Conservation (phyloP, 257 asterid species). For the Linaria vulgaris region DNA sequence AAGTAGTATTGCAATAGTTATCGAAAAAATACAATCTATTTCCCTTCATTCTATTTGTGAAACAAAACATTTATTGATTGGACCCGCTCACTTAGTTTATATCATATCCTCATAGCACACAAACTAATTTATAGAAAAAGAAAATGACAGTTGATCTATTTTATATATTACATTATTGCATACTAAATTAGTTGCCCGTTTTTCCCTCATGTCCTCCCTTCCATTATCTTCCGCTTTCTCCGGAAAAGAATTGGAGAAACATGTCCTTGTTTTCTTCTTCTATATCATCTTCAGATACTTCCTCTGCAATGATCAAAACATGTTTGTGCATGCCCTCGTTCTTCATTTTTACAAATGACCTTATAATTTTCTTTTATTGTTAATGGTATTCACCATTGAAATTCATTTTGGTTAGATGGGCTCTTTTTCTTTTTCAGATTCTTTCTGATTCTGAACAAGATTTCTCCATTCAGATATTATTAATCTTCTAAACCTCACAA, state of each 20-base stretch:
- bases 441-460: neutral
- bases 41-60: no score
- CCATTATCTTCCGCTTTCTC: constrained; percentile 38
- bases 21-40: no score
- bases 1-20: no score
- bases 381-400: constrained; percentile 10
- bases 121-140: no score
- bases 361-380: neutral
- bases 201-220: constrained; percentile 24
- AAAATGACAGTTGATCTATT: no score
- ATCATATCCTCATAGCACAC: no score
- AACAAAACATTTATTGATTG: no score
- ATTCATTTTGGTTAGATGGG: neutral
- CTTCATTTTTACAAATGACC: constrained; percentile 3
- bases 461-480: constrained; percentile 11
- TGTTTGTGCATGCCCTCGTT: neutral
- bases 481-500: neutral
- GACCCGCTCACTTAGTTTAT: no score
- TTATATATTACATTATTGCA: no score
- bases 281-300: constrained; percentile 30
- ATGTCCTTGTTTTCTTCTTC: constrained; percentile 22
- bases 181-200: constrained; percentile 26
- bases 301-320: constrained; percentile 27
- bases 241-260: constrained; percentile 33
- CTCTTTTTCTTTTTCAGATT: neutral